A percentile compares a stretch with the other conserved stretches of the same genome.
Evolutionary conservation across 2,329 filamentous ascomycete genomes (phyloP).

Genomic region (Aspergillus neoniger): DNA sequence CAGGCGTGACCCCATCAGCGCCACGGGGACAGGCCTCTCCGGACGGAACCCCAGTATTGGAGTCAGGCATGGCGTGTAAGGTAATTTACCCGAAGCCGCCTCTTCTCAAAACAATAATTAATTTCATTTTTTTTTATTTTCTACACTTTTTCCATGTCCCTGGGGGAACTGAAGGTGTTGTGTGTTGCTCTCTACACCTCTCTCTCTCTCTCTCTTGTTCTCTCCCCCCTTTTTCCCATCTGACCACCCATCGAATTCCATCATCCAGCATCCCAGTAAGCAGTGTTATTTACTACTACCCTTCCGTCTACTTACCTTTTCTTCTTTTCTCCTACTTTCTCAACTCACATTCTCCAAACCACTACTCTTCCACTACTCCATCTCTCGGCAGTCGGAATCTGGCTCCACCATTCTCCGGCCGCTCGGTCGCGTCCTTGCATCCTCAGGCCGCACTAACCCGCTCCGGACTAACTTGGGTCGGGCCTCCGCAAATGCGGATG

Average conservation of each 20-base stretch:
- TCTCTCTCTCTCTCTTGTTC: neutral
- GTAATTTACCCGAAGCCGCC: slow-evolving; percentile 20
- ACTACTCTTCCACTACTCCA: neutral
- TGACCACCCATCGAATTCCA: neutral
- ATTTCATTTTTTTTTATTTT: neutral
- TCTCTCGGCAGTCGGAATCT: slow-evolving; percentile 26
- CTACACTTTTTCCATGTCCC: neutral
- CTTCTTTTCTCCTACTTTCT: neutral
- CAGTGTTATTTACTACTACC: neutral
- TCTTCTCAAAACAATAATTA: neutral
- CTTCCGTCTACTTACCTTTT: neutral
- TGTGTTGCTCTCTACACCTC: neutral
- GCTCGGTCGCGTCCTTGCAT: slow-evolving; percentile 21
- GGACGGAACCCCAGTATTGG: slow-evolving; percentile 2
- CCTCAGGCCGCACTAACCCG: slow-evolving; percentile 15
- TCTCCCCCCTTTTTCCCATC: neutral
- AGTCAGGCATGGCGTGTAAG: neutral
- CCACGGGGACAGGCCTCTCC: neutral
- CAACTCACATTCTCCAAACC: neutral
- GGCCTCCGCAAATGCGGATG: slow-evolving; percentile 17
- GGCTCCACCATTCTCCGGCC: slow-evolving; percentile 21
- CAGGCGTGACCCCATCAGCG: slow-evolving; percentile 1
- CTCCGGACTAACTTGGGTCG: slow-evolving; percentile 20
- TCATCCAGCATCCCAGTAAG: too few relatives aligned
- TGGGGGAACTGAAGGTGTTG: neutral